Evolutionary conservation across 225 moss, liverwort and hornwort species (phyloP), one percentile per base, ranked within the genome.

Genomic region (Bryum argenteum): DNA sequence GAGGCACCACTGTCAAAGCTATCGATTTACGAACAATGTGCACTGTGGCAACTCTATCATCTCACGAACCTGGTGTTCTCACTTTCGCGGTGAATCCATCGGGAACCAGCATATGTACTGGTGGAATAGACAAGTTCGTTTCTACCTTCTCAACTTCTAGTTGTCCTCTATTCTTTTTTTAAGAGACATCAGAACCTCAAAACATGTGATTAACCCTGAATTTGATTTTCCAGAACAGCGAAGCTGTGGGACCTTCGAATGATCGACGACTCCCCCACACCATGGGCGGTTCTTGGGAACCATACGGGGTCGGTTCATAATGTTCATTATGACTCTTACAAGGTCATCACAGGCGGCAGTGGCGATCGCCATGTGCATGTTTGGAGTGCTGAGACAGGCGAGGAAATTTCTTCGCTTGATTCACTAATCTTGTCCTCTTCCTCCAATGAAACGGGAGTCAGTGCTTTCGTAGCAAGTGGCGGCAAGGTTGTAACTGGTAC

Each of bases 221-320:
- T 16, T 0, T 68, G 26, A 33, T 69, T 74, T 69, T 23, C 1
- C 83, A 86, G 86, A 69, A 85, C 78, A 23, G 83, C 83, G 39
- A 91, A 89, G 64, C 73, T 89, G 24, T 91, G 89, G 89, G 91
- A 91, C 56, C 74, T 89, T 75, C 85, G 89, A 48, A 89, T 80
- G 85, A n/a, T 54, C 15, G 83, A 66, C 28, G 81, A 82, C 19
- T 60, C 74, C 47, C 80, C 85, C 10, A 79, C 65, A 19, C 83
- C 87, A 22, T 91, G 84, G 89, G 78, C 79, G 70, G 75, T 85
- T 50, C 84, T 91, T 39, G 79, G 91, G 23, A 77, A 87, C 48
- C 89, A 91, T 53, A 61, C 6, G 10, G 91, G 89, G 2, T 70
- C 83, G 33, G 89, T 91, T 39, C 67, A 83, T 52, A 81, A 83